Evolutionary conservation across 208 protist species (phyloP).

Genomic region (Crithidia brevicula): DNA sequence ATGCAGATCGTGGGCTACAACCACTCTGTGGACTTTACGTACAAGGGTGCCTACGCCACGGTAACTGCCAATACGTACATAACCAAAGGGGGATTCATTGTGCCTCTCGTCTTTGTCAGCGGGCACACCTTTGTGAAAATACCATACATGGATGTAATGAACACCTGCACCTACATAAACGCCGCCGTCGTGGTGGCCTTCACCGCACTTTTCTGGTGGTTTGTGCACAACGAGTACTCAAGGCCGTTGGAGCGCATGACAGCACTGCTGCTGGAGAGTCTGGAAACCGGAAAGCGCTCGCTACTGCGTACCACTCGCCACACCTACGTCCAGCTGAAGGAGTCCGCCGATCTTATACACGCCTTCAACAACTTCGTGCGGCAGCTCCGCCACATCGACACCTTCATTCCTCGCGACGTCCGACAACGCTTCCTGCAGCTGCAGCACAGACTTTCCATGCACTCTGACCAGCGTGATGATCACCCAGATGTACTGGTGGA

Average conservation of each 20-base stretch:
- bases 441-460: neutral
- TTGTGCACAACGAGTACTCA: constrained; percentile 7
- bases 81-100: neutral
- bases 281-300: neutral
- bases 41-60: neutral
- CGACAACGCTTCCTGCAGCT: neutral
- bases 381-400: constrained; percentile 16
- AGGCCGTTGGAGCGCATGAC: constrained; percentile 7
- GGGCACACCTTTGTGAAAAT: neutral
- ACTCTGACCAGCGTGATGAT: too few species aligned
- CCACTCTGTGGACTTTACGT: neutral
- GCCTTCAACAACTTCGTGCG: constrained; percentile 14
- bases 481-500: too few species aligned
- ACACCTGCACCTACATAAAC: neutral
- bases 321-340: neutral
- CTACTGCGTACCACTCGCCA: neutral
- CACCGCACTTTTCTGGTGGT: constrained; percentile 3
- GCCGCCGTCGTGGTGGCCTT: constrained; percentile 1
- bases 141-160: neutral
- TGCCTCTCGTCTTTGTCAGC: neutral
- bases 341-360: constrained; percentile 8
- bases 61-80: neutral
- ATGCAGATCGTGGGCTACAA: neutral
- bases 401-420: constrained; percentile 17
- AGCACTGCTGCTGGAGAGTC: neutral